Conservation (phyloP, 2,329 filamentous ascomycete species). For the Hypoxylon sp. region DNA sequence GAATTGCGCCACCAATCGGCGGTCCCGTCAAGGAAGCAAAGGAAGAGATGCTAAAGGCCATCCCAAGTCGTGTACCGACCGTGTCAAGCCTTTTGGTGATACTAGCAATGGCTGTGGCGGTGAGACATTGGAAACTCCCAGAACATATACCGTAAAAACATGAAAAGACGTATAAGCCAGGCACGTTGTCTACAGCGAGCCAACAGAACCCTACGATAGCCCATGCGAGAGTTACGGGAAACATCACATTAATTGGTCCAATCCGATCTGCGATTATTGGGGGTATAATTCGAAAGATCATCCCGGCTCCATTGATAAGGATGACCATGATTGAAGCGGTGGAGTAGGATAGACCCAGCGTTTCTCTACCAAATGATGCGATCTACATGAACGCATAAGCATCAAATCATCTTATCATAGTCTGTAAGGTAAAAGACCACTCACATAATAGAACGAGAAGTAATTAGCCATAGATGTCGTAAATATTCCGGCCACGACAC, state of each 20-base stretch:
- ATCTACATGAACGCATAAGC: slow-evolving; percentile 47
- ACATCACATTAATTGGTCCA: slow-evolving; percentile 57
- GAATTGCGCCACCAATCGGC: slow-evolving; percentile 58
- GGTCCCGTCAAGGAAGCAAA: slow-evolving; percentile 58
- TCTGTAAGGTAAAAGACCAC: slow-evolving; percentile 28
- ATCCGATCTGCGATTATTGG: slow-evolving; percentile 57
- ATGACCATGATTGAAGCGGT: slow-evolving; percentile 56
- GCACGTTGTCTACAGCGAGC: slow-evolving; percentile 55
- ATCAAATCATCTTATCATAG: neutral
- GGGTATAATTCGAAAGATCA: slow-evolving; percentile 57
- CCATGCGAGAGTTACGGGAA: slow-evolving; percentile 50
- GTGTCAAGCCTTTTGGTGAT: slow-evolving; percentile 58
- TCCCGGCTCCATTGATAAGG: slow-evolving; percentile 59
- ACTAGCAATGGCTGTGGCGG: slow-evolving; percentile 57
- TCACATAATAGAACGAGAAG: slow-evolving; percentile 61
- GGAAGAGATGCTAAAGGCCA: slow-evolving; percentile 59
- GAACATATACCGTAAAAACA: slow-evolving; percentile 53
- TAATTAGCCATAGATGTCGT: slow-evolving; percentile 60
- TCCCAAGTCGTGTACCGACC: slow-evolving; percentile 59
- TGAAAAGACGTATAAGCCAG: slow-evolving; percentile 58
- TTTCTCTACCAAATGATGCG: slow-evolving; percentile 55
- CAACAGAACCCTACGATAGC: slow-evolving; percentile 56
- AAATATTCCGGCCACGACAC: slow-evolving; percentile 57
- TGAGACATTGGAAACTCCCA: slow-evolving; percentile 59
- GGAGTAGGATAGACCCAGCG: slow-evolving; percentile 56